These are phyloP conservation scores for Neurospora intermedia DNA, from an alignment of 495 filamentous ascomycete species.

Conservation along the genomic window DNA sequence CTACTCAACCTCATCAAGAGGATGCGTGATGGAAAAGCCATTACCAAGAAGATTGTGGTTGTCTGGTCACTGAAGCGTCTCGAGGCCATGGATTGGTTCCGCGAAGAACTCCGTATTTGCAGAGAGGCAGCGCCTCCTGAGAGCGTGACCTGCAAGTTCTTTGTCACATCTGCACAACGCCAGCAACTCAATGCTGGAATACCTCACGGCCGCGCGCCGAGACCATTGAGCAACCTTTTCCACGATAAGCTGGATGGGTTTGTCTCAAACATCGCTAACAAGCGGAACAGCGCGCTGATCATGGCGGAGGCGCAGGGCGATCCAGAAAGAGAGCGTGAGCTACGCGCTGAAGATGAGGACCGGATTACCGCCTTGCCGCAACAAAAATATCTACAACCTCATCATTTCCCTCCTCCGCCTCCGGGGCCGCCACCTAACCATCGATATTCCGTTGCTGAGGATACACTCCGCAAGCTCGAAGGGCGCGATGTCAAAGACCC, in stretches of 20 bases:
- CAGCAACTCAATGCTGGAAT: slow-evolving; percentile 23
- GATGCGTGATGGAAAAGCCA: slow-evolving; percentile 85
- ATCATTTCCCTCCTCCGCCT: slow-evolving; percentile 30
- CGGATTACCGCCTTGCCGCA: slow-evolving; percentile 69
- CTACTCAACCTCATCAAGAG: slow-evolving; percentile 85
- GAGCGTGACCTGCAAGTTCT: slow-evolving; percentile 86
- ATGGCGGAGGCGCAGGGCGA: slow-evolving; percentile 73
- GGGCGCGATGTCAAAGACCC: slow-evolving; percentile 21
- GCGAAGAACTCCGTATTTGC: slow-evolving; percentile 85
- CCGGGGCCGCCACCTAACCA: slow-evolving; percentile 32
- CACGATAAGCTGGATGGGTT: slow-evolving; percentile 79
- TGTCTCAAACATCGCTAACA: slow-evolving; percentile 68
- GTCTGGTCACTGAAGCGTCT: slow-evolving; percentile 84
- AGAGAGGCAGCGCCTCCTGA: slow-evolving; percentile 73
- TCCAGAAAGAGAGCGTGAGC: slow-evolving; percentile 60
- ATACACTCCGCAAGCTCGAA: slow-evolving; percentile 34
- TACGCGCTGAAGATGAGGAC: slow-evolving; percentile 80
- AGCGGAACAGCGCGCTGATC: slow-evolving; percentile 72
- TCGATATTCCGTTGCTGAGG: slow-evolving; percentile 26
- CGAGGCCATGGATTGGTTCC: slow-evolving; percentile 97
- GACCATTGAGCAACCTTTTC: slow-evolving; percentile 56
- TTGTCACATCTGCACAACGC: slow-evolving; percentile 65
- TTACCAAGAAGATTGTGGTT: slow-evolving; percentile 80
- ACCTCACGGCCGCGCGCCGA: slow-evolving; percentile 37
- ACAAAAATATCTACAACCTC: slow-evolving; percentile 44